phyloP scores from a whole-genome alignment of 441 rosid genomes.

The Lepidium campestre region DNA sequence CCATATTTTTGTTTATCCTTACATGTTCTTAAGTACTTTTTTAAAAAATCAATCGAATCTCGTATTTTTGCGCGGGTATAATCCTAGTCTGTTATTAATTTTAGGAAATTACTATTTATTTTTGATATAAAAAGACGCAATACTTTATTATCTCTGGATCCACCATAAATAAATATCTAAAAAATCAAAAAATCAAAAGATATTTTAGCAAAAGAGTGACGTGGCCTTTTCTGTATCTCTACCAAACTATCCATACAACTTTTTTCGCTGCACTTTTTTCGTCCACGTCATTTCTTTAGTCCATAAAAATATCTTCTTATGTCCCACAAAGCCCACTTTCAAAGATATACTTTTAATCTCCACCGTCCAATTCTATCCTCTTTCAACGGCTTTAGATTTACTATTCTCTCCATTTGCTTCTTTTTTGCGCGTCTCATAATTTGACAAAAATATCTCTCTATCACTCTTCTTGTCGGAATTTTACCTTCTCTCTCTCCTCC shows the following conservation, averaged over 20 bases:
- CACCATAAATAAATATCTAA: background rate
- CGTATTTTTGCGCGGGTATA: too few species aligned
- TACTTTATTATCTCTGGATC: conserved; percentile 18
- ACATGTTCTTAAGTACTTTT: too few species aligned
- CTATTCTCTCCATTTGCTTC: background rate
- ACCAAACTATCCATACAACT: conserved; percentile 44
- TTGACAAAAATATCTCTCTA: conserved; percentile 9
- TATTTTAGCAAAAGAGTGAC: conserved; percentile 34
- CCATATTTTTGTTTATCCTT: too few species aligned
- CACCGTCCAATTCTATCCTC: conserved; percentile 19
- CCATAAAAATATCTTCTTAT: conserved; percentile 22
- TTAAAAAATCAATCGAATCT: too few species aligned
- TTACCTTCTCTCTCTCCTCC: background rate
- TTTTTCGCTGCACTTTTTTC: conserved; percentile 33
- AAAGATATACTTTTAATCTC: conserved; percentile 8
- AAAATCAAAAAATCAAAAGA: conserved; percentile 7
- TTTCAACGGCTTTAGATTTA: conserved; percentile 25
- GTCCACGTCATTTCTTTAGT: conserved; percentile 38
- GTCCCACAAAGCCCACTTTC: conserved; percentile 20
- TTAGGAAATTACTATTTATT: too few species aligned
- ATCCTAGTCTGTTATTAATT: too few species aligned
- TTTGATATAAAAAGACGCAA: conserved; percentile 13
- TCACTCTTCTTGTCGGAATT: conserved; percentile 17
- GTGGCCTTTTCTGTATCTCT: conserved; percentile 71
- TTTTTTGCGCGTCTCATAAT: conserved; percentile 4